Evolutionary conservation across 2,329 filamentous ascomycete genomes (phyloP), one percentile per base, ranked within the genome.

Genomic region (Diaporthe sp.): DNA sequence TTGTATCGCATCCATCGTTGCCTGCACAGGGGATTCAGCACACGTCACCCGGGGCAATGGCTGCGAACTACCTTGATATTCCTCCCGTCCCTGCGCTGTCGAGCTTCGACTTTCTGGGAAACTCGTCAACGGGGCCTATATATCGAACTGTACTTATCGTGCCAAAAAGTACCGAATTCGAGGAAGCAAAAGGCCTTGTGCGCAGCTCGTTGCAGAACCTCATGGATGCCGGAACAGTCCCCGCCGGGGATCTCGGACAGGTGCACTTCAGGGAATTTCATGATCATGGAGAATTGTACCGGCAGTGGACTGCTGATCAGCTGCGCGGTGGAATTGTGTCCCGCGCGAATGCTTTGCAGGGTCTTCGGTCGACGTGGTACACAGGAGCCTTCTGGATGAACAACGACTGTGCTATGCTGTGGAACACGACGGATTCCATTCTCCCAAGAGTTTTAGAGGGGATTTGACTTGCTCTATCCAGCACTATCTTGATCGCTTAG

Each of bases 151-250:
- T 67, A 17, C 61, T 67, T 67, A 22, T 67, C 2, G 61, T 67
- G 17, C 42, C 61, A 34, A 67, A 28, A 37, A 44, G 25, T 13
- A 67, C 28, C 19, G 44, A 51, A 17, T 49, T 49, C 19, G 61
- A 67, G 44, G 28, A 49, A 49, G 61, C 61, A 9, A n/a, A 67
- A 25, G 17, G 19, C 19, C 42, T 67, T 12, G 61, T 67, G 1
- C 61, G 25, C 61, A 51, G 42, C 42, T 67, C 61, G n/a, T 25
- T 67, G 61, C 61, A 67, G 61, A 67, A 67, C 61, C 44, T 67
- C 10, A 67, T 67, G 10, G 28, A 67, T 34, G 61, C 61, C 25
- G 42, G 42, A 13, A 67, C 61, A 9, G 37, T 67, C 28, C 28
- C 61, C 61, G 28, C 19, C 19, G 61, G 61, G 6, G 28, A 67